These are phyloP conservation scores for Fusarium penzigii DNA, from an alignment of 2,329 filamentous ascomycete genomes.

Conservation along the genomic window DNA sequence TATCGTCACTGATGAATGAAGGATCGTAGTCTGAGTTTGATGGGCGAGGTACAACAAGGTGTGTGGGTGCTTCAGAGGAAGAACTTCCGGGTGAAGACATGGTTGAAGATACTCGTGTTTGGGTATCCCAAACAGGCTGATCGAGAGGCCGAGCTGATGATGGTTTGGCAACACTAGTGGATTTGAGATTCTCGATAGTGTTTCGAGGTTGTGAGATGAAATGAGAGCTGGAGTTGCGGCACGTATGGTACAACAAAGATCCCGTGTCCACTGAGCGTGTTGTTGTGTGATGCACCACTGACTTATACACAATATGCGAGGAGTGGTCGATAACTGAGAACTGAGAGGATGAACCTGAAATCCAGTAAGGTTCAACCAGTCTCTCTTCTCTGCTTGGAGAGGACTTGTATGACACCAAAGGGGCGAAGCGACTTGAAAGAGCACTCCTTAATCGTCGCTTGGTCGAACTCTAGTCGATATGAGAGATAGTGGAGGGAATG, in stretches of 20 bases:
- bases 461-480: conserved; percentile 8
- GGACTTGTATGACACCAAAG: neutral
- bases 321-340: neutral
- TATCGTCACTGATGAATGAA: conserved; percentile 22
- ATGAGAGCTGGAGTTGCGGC: neutral
- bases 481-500: neutral
- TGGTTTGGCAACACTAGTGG: too few relatives aligned
- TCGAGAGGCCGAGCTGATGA: neutral
- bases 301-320: too few relatives aligned
- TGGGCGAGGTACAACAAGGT: conserved; percentile 13
- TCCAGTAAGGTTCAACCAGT: neutral
- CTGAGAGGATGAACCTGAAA: neutral
- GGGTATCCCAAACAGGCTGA: neutral
- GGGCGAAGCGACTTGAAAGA: conserved; percentile 3
- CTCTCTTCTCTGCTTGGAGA: neutral
- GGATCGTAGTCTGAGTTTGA: conserved; percentile 27
- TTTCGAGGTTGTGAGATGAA: neutral
- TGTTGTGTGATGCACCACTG: neutral
- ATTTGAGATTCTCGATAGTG: neutral
- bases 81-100: conserved; percentile 13
- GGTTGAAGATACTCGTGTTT: neutral
- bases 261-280: neutral
- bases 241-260: neutral
- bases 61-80: conserved; percentile 6
- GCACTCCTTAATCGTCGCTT: conserved; percentile 6